A percentile compares a stretch with the other conserved stretches of the same genome.
phyloP scores from a whole-genome alignment of 768 basidiomycete species.

The Tulasnella sp. region DNA sequence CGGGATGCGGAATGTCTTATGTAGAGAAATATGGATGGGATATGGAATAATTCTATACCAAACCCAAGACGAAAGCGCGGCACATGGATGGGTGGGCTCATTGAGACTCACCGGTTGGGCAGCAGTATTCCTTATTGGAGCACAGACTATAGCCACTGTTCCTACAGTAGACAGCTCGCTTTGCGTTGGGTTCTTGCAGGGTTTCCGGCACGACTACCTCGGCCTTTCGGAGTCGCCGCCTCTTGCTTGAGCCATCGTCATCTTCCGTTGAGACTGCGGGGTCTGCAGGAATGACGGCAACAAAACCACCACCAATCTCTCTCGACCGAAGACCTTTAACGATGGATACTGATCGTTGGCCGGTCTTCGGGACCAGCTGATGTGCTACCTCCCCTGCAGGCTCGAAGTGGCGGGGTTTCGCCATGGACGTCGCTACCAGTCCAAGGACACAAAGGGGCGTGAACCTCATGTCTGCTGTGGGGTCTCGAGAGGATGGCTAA shows the following conservation, averaged over 20 bases:
- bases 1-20: neutral
- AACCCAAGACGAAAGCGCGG: neutral
- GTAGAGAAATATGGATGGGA: neutral
- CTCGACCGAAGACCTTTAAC: neutral
- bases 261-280: neutral
- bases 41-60: neutral
- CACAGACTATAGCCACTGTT: slow-evolving; percentile 7
- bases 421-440: neutral
- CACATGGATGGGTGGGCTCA: neutral
- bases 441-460: neutral
- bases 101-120: slow-evolving; percentile 3
- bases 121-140: neutral
- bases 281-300: neutral
- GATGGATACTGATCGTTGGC: neutral
- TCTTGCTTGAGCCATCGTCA: neutral
- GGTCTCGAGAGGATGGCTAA: neutral
- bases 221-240: neutral
- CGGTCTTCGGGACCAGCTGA: neutral
- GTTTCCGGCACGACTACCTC: neutral
- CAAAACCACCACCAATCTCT: neutral
- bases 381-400: neutral
- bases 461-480: neutral
- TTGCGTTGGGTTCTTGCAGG: neutral
- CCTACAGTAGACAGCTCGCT: neutral
- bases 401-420: neutral